These are phyloP conservation scores for Herpetomonas tarakana DNA, from an alignment of 208 protist species.

Conservation along the genomic window DNA sequence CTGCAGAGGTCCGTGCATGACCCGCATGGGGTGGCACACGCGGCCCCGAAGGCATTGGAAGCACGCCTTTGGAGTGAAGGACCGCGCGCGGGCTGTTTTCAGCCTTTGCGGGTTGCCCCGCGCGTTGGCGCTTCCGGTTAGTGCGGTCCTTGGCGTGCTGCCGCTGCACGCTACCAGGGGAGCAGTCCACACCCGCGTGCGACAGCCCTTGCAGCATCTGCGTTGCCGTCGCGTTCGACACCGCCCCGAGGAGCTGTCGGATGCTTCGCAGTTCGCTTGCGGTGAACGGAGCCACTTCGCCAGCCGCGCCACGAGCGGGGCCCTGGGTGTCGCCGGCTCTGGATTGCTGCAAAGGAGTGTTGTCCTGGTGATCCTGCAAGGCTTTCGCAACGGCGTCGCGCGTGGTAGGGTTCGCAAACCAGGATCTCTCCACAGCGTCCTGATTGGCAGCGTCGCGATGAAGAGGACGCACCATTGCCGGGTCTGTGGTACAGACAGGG, in stretches of 20 bases:
- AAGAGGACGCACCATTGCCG: slow-evolving; percentile 28
- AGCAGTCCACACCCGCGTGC: slow-evolving; percentile 25
- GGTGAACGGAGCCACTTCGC: too few species aligned
- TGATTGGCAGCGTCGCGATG: slow-evolving; percentile 26
- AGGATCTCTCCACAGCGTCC: slow-evolving; percentile 31
- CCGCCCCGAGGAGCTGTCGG: slow-evolving; percentile 36
- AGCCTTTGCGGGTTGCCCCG: too few species aligned
- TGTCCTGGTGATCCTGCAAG: slow-evolving; percentile 22
- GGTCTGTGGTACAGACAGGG: slow-evolving; percentile 28
- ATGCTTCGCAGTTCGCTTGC: slow-evolving; percentile 53
- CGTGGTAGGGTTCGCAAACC: slow-evolving; percentile 28
- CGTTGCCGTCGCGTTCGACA: slow-evolving; percentile 29
- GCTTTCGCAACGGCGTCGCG: slow-evolving; percentile 18
- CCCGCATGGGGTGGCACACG: too few species aligned
- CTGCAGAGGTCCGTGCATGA: too few species aligned
- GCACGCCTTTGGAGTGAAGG: too few species aligned
- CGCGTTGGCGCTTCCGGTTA: slow-evolving; percentile 31
- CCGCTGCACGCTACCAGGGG: slow-evolving; percentile 6
- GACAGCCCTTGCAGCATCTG: slow-evolving; percentile 26
- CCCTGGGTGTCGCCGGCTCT: background rate
- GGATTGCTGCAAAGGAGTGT: too few species aligned
- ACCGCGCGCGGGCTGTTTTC: too few species aligned
- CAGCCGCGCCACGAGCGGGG: too few species aligned
- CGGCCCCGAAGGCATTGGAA: too few species aligned
- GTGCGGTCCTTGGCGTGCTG: slow-evolving; percentile 12